Evolutionary conservation across 2,329 filamentous ascomycete species (phyloP).

Genomic region (Hysterium pulicare): DNA sequence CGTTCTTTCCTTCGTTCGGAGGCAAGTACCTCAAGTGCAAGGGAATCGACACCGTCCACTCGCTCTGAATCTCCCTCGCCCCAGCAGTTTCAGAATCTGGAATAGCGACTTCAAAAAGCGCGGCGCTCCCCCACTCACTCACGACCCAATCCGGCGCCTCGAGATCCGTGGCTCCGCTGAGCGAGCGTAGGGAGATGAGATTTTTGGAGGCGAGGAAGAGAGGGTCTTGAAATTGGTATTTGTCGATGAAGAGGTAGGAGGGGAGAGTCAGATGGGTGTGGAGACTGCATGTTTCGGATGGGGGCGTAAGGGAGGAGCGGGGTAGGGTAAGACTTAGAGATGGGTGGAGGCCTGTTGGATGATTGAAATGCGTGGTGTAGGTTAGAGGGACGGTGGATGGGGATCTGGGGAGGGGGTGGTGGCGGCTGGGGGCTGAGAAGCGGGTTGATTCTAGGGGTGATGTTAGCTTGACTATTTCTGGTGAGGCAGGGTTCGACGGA

Average conservation of each 20-base stretch:
- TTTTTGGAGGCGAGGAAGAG: constrained; percentile 81
- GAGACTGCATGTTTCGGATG: constrained; percentile 57
- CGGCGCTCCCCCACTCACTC: constrained; percentile 71
- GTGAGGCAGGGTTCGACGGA: constrained; percentile 13
- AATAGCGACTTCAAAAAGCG: constrained; percentile 69
- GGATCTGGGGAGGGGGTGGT: constrained; percentile 55
- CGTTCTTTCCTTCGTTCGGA: constrained; percentile 47
- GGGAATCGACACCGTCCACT: constrained; percentile 69
- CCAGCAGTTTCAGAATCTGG: constrained; percentile 35
- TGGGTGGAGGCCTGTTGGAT: constrained; percentile 79
- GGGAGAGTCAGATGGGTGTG: constrained; percentile 83
- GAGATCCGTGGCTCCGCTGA: constrained; percentile 77
- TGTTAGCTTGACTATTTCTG: neutral
- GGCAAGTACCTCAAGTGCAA: constrained; percentile 81
- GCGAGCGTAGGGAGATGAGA: constrained; percentile 63
- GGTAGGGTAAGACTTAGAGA: constrained; percentile 69
- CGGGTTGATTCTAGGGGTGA: constrained; percentile 61
- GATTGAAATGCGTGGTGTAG: constrained; percentile 63
- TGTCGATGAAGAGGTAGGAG: constrained; percentile 76
- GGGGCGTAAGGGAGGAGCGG: constrained; percentile 46
- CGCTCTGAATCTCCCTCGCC: constrained; percentile 35
- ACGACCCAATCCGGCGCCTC: constrained; percentile 85
- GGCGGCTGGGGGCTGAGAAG: constrained; percentile 80
- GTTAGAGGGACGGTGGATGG: constrained; percentile 51
- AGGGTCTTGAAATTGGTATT: constrained; percentile 74